These are phyloP conservation scores for Capronia coronata DNA, from an alignment of 2,329 filamentous ascomycete species.

Conservation along the genomic window DNA sequence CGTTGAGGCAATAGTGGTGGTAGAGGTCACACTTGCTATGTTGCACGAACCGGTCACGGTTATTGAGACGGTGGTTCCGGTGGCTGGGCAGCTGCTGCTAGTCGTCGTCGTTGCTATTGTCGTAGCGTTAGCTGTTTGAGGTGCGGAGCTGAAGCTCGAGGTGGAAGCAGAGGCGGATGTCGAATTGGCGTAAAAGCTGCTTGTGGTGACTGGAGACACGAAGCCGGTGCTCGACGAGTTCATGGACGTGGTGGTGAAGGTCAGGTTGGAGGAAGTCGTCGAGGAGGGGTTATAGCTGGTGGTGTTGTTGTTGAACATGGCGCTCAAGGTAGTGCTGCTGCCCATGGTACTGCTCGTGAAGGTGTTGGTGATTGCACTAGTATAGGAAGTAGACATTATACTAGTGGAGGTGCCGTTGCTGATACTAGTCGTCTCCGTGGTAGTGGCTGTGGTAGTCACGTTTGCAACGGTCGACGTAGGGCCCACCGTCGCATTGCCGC, in stretches of 20 bases:
- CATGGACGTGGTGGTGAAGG: neutral
- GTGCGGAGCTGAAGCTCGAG: conserved; percentile 4
- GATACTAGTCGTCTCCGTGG: neutral
- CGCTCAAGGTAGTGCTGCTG: neutral
- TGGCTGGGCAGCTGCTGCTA: conserved; percentile 1
- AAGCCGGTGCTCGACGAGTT: neutral
- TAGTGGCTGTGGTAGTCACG: neutral
- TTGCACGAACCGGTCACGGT: neutral
- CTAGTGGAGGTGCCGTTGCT: neutral
- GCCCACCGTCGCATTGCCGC: neutral
- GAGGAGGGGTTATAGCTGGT: neutral
- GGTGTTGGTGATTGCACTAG: neutral
- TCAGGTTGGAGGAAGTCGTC: conserved; percentile 1
- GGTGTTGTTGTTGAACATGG: neutral
- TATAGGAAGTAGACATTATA: neutral
- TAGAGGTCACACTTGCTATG: neutral
- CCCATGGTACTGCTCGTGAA: neutral
- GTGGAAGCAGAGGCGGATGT: conserved; percentile 5
- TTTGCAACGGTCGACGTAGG: conserved; percentile 6
- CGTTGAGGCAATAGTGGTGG: neutral
- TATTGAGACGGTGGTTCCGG: neutral
- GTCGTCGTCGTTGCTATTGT: neutral
- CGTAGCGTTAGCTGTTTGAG: conserved; percentile 4
- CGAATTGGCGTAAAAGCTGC: conserved; percentile 2
- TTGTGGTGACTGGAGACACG: conserved; percentile 4